Evolutionary conservation across 1,284 basidiomycete genomes (phyloP).

Genomic region (Xanthoconium separans): DNA sequence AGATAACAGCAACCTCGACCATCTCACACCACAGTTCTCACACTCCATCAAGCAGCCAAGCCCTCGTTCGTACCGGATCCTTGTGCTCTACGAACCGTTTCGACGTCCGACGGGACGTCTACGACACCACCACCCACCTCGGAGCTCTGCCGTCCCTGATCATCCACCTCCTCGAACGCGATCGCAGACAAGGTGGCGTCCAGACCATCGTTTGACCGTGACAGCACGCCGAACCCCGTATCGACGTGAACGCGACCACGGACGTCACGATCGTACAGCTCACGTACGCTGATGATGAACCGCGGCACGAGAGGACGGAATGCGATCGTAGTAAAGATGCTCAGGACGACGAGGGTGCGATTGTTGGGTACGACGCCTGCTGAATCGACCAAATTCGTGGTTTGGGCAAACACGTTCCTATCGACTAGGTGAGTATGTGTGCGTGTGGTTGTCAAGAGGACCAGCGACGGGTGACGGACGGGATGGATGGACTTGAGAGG

Average conservation of each 20-base stretch:
- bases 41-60: no score
- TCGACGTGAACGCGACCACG: not conserved
- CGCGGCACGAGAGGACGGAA: not conserved
- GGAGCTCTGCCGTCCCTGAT: no score
- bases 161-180: not conserved
- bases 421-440: no score
- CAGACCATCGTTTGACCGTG: not conserved
- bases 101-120: no score
- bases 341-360: not conserved
- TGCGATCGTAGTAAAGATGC: not conserved
- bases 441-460: no score
- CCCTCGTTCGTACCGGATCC: no score
- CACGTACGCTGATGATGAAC: conserved; percentile 9
- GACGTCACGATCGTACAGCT: conserved; percentile 4
- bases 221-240: not conserved
- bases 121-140: no score
- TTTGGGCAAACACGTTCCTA: not conserved
- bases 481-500: no score
- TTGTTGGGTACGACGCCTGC: not conserved
- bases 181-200: not conserved
- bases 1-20: no score
- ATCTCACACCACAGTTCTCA: no score
- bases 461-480: no score
- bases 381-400: not conserved
- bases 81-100: no score